Base-by-base conservation (phyloP, 2,329 filamentous ascomycete species). In the Talaromyces sp. region DNA sequence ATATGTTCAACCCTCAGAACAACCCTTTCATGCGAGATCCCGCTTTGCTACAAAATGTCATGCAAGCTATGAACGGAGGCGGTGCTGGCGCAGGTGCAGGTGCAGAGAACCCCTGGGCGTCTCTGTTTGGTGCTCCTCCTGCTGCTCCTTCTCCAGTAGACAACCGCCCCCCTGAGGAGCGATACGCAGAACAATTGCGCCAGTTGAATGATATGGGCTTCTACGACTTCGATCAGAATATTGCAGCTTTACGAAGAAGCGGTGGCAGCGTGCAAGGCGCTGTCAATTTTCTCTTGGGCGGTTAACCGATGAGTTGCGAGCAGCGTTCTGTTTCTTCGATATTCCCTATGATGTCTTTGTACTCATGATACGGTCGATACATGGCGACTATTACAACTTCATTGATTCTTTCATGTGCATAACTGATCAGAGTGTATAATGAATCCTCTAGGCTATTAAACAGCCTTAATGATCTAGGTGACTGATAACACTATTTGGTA, bases 161-260 rank as follows among this genome's bases (percentile, higher is more conserved):
- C 78, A 96, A 85, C 73, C 86, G 94, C 67, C 93, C 95, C 4
- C 94, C 95, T 0, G 95, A 99, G 82, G 95, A 98, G 78, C 84
- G 92, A 66, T 99, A 97, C 72, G 93, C 91, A 3, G 88, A 91
- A 37, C 94, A 99, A 79, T 82, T 99, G 59, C 85, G 92, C 66
- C 93, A 98, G 79, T 81, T 99, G 68, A 99, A 99, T 76, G 95
- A 98, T 70, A 99, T 99, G 95, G 95, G 95, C 3, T 99, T 99
- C 80, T 97, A 88, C 75, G 93, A 99, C 74, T 99, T 98, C 74
- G 94, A 99, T 61, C 83, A 91, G 70, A 99, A 99, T 71, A 87
- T 99, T 37, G 88, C 90, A 64, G 95, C 95, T 5, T 81, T 99
- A 73, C 85, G 94, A 77, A 86, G 94, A 72, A 92, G 91, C 66